Conservation (phyloP, 345 rosid genomes). For the Lagerstroemia speciosa region DNA sequence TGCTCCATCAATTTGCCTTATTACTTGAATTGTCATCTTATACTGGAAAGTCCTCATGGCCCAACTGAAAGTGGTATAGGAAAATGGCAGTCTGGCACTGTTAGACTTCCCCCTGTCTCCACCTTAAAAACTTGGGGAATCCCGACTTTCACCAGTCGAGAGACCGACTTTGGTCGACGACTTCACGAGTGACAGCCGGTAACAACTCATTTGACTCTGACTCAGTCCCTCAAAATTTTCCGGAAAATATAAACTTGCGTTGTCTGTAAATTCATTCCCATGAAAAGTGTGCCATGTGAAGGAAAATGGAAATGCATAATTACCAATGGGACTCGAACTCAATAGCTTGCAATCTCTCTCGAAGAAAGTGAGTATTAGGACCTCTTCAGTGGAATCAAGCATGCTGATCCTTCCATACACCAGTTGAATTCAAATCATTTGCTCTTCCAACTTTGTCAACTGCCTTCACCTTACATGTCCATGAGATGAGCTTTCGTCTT, state of each 20-base stretch:
- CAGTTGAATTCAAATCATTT: background rate
- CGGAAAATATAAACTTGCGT: no score
- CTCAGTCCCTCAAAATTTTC: no score
- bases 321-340: background rate
- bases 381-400: background rate
- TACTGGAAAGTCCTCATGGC: background rate
- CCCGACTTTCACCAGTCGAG: no score
- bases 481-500: background rate
- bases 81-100: background rate
- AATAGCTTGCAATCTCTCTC: no score
- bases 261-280: no score
- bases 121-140: no score
- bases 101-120: background rate
- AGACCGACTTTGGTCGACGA: background rate
- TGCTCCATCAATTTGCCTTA: background rate
- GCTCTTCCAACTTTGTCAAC: conserved; percentile 2
- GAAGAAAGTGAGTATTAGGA: no score
- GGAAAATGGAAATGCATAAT: no score
- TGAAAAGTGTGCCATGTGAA: no score
- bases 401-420: background rate
- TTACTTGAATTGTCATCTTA: background rate
- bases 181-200: background rate
- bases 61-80: background rate
- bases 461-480: background rate
- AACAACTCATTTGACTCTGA: background rate